Conservation (phyloP, 2,329 filamentous ascomycete species). For the Aspergillus vadensis region DNA sequence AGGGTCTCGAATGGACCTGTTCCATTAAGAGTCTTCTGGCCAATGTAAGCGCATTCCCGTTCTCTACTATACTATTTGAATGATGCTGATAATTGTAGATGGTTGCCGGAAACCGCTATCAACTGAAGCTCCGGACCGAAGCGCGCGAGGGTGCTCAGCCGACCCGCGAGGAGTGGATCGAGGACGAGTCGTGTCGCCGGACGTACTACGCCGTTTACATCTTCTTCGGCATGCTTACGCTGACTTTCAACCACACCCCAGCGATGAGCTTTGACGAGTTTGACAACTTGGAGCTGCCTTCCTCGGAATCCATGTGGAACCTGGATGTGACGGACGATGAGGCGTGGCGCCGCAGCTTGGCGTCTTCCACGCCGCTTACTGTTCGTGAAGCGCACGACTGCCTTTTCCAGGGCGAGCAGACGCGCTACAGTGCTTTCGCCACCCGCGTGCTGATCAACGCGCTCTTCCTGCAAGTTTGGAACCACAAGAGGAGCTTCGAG, state of each 20-base stretch:
- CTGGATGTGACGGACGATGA: conserved; percentile 75
- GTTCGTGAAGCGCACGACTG: conserved; percentile 95
- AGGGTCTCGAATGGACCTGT: conserved; percentile 97
- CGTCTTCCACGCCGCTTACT: conserved; percentile 71
- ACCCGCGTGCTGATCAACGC: conserved; percentile 99
- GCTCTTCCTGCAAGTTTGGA: conserved; percentile 97
- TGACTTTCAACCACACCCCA: conserved; percentile 97
- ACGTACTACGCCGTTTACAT: conserved; percentile 99
- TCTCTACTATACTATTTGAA: neutral
- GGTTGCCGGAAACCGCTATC: conserved; percentile 96
- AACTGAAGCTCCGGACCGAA: conserved; percentile 89
- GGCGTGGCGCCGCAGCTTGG: conserved; percentile 79
- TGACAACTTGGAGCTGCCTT: conserved; percentile 86
- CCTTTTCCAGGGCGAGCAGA: conserved; percentile 87
- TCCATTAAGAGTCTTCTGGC: conserved; percentile 97
- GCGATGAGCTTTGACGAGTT: conserved; percentile 99
- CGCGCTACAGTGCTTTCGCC: conserved; percentile 93
- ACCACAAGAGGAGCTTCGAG: conserved; percentile 97
- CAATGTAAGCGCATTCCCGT: conserved; percentile 54
- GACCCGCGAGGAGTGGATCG: conserved; percentile 87
- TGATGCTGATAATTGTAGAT: conserved; percentile 55
- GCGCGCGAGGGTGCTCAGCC: conserved; percentile 76
- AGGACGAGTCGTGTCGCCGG: conserved; percentile 92
- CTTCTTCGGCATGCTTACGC: conserved; percentile 91
- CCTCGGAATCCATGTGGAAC: conserved; percentile 93